Conservation (phyloP, 2,329 filamentous ascomycete species). For the Dothideomycetes sp. region DNA sequence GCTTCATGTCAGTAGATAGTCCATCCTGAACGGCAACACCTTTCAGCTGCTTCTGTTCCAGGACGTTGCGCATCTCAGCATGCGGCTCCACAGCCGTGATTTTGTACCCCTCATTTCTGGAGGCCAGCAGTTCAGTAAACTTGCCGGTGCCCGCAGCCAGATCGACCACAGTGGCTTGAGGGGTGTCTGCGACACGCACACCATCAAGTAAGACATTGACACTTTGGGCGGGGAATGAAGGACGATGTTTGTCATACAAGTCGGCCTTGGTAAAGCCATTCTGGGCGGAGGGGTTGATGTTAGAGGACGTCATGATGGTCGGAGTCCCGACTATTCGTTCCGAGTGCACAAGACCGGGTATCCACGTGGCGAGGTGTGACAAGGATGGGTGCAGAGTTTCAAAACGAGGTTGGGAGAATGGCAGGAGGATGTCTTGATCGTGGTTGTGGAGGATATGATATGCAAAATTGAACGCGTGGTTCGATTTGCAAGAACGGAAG, state of each 20-base stretch:
- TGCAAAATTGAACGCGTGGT: background rate
- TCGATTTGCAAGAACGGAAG: no score
- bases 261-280: slow-evolving; percentile 55
- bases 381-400: background rate
- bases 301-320: slow-evolving; percentile 10
- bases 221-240: slow-evolving; percentile 53
- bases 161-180: slow-evolving; percentile 48
- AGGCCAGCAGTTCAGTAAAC: slow-evolving; percentile 55
- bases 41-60: slow-evolving; percentile 49
- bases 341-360: background rate
- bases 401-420: background rate
- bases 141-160: slow-evolving; percentile 62
- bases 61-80: slow-evolving; percentile 53
- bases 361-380: background rate
- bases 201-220: slow-evolving; percentile 49
- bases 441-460: slow-evolving; percentile 1
- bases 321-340: no score
- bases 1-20: slow-evolving; percentile 47
- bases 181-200: slow-evolving; percentile 41
- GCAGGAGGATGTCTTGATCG: slow-evolving; percentile 1
- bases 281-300: slow-evolving; percentile 26
- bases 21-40: slow-evolving; percentile 50
- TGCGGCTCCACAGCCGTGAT: slow-evolving; percentile 58
- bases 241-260: slow-evolving; percentile 59
- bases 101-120: slow-evolving; percentile 49